Evolutionary conservation across 805 yeast species (phyloP), one percentile per base, ranked within the genome.

Genomic region (Metschnikowia continentalis): DNA sequence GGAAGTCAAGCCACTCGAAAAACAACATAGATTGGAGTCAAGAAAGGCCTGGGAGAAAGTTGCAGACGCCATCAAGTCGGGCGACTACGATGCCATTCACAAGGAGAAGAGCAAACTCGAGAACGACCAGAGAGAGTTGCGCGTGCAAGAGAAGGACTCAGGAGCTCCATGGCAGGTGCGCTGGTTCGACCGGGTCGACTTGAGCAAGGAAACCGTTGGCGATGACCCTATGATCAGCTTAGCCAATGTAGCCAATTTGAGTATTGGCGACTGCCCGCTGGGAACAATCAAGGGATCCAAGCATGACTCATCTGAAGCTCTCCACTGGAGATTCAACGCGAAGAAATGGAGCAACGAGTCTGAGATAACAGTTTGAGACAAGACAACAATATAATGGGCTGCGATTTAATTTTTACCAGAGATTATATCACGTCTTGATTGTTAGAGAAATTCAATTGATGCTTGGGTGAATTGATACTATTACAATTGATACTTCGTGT

Each of bases 1-100:
- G 49, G 57, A 58, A 15, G 96, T 92, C 43, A 90, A 89, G 68
- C 95, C 96, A 46, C 74, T 88, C 48, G 90, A 82, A 58, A 76
- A 87, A 56, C 98, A 94, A 72, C 78, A 86, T 67, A 80, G 73
- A 35, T 76, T 91, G 59, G 99, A 92, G 71, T 78, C 89, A 51
- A 85, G 97, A 72, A 81, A 75, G 60, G 97, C 97, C 13, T 92
- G 99, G 99, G 61, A 66, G 47, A 80, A 83, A 57, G 98, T 94
- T 23, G 96, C 97, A 0, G 88, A 78, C 8, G 98, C 98, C 14
- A 86, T 90, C 61, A 81, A 77, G 51, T 68, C 71, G 20, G 88
- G 92, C 42, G 86, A 90, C 66, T 89, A 80, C 70, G 88, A 87
- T 59, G 69, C 78, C 56, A 90, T 92, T 58, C 84, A 84, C 63